Base-by-base conservation (phyloP, 169 alveolate genomes). In the Plasmodium coatneyi region DNA sequence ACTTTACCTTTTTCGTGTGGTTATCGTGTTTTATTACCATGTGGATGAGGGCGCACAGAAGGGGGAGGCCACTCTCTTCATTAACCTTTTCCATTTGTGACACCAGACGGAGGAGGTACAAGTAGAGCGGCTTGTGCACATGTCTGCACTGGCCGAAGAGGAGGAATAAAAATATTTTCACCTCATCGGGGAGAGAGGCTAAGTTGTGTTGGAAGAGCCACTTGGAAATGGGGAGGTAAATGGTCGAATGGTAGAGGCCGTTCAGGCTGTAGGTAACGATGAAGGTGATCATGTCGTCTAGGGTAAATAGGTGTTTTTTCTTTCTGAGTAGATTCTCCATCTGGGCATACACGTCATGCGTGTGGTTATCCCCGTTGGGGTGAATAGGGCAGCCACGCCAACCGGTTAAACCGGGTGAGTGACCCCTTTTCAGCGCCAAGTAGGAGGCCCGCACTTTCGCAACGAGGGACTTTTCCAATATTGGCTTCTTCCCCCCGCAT, bases 181-280 rank as follows among this genome's bases (percentile, higher is more conserved):
- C 16, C 16, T 86, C 80, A 46, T 46, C 76, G 16, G 56, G 30
- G 79, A 86, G n/a, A 30, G 43, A 22, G 0, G 49, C n/a, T n/a
- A 86, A 22, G 49, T 86, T 46, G 66, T 74, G 43, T 86, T 46
- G 56, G 9, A 34, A 54, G 1, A 86, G 43, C 79, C 71, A 52
- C 80, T 76, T 86, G 1, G 93, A 74, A 12, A 86, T 86, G 22
- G 78, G 41, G 43, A 49, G 54, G 43, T 86, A 86, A 2, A 86
- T 6, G 2, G 93, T 74, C 10, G 87, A 86, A 25, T 76, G 80
- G 60, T 74, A 86, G 22, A 86, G 66, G 66, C 46, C 71, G 10
- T 76, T 86, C 46, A 54, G 71, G 70, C 93, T 86, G 60, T 86
- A 86, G 0, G 80, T 74, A 0, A 34, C 79, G 46, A 76, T 52